Percentiles rank a stretch among this genome's conserved stretches.
phyloP scores from a whole-genome alignment of 371 early-diverging fungal genomes.

The Massospora cicadina region DNA sequence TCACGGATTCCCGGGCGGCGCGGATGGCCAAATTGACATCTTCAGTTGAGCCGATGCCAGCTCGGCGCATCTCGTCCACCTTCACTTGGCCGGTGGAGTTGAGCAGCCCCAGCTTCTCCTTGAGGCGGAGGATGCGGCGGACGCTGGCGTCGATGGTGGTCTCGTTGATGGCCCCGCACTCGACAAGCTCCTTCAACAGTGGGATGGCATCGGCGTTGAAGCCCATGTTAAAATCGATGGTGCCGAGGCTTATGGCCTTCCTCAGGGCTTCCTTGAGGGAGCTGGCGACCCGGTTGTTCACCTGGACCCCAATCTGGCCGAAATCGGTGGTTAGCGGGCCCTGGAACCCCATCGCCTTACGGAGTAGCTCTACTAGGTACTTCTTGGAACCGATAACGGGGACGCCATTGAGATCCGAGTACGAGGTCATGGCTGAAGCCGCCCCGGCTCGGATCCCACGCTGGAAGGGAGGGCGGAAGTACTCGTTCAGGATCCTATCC shows the following conservation, averaged over 20 bases:
- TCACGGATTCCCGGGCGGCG: constrained; percentile 34
- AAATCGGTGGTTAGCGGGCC: constrained; percentile 49
- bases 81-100: constrained; percentile 22
- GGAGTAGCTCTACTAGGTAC: constrained; percentile 30
- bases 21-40: constrained; percentile 24
- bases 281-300: constrained; percentile 26
- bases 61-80: constrained; percentile 12
- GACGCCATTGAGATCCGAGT: constrained; percentile 41
- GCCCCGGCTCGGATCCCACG: constrained; percentile 41
- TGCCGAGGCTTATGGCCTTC: constrained; percentile 27
- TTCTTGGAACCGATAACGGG: constrained; percentile 31
- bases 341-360: constrained; percentile 32
- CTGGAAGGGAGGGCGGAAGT: constrained; percentile 41
- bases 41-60: constrained; percentile 20
- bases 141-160: constrained; percentile 29
- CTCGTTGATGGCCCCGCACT: constrained; percentile 18
- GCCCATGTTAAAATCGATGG: constrained; percentile 48
- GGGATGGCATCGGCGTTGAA: constrained; percentile 27
- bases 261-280: constrained; percentile 25
- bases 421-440: constrained; percentile 47
- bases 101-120: constrained; percentile 36
- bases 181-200: constrained; percentile 20
- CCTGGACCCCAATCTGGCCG: constrained; percentile 40
- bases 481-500: constrained; percentile 33
- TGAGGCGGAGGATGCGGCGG: constrained; percentile 17